Base-by-base conservation (phyloP, 2,329 filamentous ascomycete genomes). In the Fusarium marasasianum region DNA sequence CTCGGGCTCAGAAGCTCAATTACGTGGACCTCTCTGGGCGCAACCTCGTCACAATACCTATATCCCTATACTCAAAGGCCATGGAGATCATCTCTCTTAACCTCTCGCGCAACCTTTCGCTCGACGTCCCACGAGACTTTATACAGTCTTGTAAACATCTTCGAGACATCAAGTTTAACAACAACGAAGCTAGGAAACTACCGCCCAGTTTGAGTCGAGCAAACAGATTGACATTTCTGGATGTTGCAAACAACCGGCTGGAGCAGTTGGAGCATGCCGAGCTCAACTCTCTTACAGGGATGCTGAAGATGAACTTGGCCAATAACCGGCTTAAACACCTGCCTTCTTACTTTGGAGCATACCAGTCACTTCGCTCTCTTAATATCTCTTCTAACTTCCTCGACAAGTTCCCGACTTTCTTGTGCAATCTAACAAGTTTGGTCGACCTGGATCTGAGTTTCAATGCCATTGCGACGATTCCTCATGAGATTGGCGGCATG, bases 391-490 rank as follows among this genome's bases (percentile, higher is more conserved):
- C 96, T 3, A 99, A 99, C 82, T 95, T 94, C 69, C 88, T 99
- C 62, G 92, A 92, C 64, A 90, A 90, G 45, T 97, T 99, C 72
- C 96, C 96, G 0, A 87, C 92, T 29, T 97, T 97, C 77, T 86
- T 99, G 29, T 96, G 94, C 82, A 89, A 94, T 31, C 85, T 99
- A 26, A 91, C 91, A 74, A 95, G 92, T 48, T 84, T 99, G 51
- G 93, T 98, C 18, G 96, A 99, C 80, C 89, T 99, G 45, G 96
- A 99, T 79, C 91, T 99, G 80, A 98, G 96, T 81, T 99, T 99
- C 88, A 99, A 99, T 80, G 90, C 92, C 45, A 98, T 99, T 71
- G 89, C 90, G 17, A 89, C 86, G 61, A 85, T 99, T 13, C 95
- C 95, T 2, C 91, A 92, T 20, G 86, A 91, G 72, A 93, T 99